Conservation (phyloP, 2,329 filamentous ascomycete genomes). For the Lachnellula cervina region DNA sequence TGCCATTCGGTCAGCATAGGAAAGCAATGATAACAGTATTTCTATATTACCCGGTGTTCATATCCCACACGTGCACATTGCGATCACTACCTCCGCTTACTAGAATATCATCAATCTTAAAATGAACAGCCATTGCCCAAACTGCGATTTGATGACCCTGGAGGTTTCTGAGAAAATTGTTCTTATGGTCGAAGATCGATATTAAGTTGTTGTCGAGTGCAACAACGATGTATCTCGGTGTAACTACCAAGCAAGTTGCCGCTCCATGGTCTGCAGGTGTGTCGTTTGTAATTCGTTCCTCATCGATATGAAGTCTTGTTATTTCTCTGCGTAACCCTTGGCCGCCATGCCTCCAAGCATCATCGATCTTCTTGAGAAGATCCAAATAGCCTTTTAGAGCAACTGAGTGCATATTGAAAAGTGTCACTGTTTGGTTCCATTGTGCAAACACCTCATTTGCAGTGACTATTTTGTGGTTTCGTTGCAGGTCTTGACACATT, state of each 20-base stretch:
- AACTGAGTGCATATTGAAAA: too few relatives aligned
- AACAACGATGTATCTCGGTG: slow-evolving; percentile 93
- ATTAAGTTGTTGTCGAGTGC: slow-evolving; percentile 98
- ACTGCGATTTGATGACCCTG: slow-evolving; percentile 98
- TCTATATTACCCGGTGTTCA: slow-evolving; percentile 72
- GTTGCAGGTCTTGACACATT: too few relatives aligned
- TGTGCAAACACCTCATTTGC: too few relatives aligned
- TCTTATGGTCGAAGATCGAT: slow-evolving; percentile 92
- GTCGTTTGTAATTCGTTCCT: too few relatives aligned
- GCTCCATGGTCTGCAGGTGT: slow-evolving; percentile 70
- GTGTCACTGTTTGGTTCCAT: too few relatives aligned
- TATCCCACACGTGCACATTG: slow-evolving; percentile 95
- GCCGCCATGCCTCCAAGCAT: too few relatives aligned
- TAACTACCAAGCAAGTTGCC: slow-evolving; percentile 91
- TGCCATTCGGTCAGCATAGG: slow-evolving; percentile 21
- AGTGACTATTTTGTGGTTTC: too few relatives aligned
- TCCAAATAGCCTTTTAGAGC: too few relatives aligned
- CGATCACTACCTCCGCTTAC: slow-evolving; percentile 96
- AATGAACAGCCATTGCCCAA: slow-evolving; percentile 96
- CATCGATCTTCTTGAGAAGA: too few relatives aligned
- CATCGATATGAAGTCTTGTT: too few relatives aligned
- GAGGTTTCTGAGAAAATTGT: slow-evolving; percentile 79
- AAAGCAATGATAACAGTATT: slow-evolving; percentile 9
- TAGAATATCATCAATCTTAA: slow-evolving; percentile 67
- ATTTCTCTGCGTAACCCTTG: too few relatives aligned